phyloP scores from a whole-genome alignment of 176 grass and related monocot genomes.

The Typha latifolia region DNA sequence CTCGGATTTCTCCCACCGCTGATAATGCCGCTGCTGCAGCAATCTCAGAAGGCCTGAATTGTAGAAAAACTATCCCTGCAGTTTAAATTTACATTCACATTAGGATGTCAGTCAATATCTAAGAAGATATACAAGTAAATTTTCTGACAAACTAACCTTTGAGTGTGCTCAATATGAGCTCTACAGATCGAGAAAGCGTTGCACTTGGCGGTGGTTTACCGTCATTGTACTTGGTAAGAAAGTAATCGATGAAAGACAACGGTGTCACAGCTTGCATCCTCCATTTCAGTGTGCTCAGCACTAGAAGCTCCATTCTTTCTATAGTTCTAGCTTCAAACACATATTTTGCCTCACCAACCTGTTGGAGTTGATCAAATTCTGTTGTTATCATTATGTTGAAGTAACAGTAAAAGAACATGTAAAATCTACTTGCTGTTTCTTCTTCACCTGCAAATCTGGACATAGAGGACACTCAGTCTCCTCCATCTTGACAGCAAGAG shows the following conservation, averaged over 20 bases:
- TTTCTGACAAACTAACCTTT: constrained; percentile 42
- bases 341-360: constrained; percentile 39
- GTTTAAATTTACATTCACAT: neutral
- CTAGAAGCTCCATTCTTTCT: constrained; percentile 63
- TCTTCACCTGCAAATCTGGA: constrained; percentile 66
- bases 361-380: neutral
- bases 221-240: constrained; percentile 32
- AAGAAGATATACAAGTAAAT: neutral
- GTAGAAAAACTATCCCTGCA: constrained; percentile 55
- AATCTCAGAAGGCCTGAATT: constrained; percentile 79
- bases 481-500: constrained; percentile 82
- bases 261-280: constrained; percentile 73
- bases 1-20: constrained; percentile 26
- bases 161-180: constrained; percentile 50
- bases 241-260: constrained; percentile 54
- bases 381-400: constrained; percentile 2
- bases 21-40: constrained; percentile 47
- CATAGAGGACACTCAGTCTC: constrained; percentile 49
- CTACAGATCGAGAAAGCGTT: constrained; percentile 23
- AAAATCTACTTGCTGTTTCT: neutral
- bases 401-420: neutral
- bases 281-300: constrained; percentile 51
- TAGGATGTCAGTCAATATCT: neutral
- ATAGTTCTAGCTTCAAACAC: constrained; percentile 49
- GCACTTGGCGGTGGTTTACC: constrained; percentile 25